Base-by-base conservation (phyloP, 2,329 filamentous ascomycete genomes). In the Tympanopsis confertula region DNA sequence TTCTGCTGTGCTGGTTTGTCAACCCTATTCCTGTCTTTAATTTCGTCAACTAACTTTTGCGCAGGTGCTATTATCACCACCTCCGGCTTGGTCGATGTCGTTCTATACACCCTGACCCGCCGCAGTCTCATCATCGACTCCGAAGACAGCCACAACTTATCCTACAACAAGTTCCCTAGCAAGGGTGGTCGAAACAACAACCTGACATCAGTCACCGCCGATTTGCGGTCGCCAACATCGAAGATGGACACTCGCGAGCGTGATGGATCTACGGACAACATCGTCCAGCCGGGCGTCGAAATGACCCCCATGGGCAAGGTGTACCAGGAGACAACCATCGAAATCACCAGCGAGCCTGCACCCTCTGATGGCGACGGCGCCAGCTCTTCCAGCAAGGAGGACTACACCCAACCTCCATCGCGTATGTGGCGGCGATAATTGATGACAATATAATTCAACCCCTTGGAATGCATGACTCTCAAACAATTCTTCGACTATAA, bases 1-100 rank as follows among this genome's bases (percentile, higher is more conserved):
- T 63, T 53, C 43, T 44, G 47, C 41, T 39, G 58, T 13, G 53
- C 56, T 1, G 57, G 57, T 15, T 49, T 47, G 3, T 47, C 60
- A 13, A 46, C 60, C n/a, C n/a, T n/a, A n/a, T n/a, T n/a, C n/a
- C n/a, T n/a, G n/a, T n/a, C n/a, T n/a, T n/a, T n/a, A n/a, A n/a
- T n/a, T n/a, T n/a, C n/a, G n/a, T n/a, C n/a, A n/a, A n/a, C n/a
- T n/a, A n/a, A 44, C 37, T 41, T 51, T n/a, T 45, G 48, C 20
- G 46, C 47, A n/a, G 49, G 49, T 1, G 41, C 42, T 10, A 41
- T 51, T 2, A 50, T 51, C 35, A 63, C 62, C 3, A 60, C 53
- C 5, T 62, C 58, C 22, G 62, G 62, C 18, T 65, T 59, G 57
- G 53, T 65, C 19, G 62, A 65, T 35, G 57, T 57, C 5, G 39